Evolutionary conservation across 2,329 filamentous ascomycete genomes (phyloP).

Genomic region (Colletotrichum sp.): DNA sequence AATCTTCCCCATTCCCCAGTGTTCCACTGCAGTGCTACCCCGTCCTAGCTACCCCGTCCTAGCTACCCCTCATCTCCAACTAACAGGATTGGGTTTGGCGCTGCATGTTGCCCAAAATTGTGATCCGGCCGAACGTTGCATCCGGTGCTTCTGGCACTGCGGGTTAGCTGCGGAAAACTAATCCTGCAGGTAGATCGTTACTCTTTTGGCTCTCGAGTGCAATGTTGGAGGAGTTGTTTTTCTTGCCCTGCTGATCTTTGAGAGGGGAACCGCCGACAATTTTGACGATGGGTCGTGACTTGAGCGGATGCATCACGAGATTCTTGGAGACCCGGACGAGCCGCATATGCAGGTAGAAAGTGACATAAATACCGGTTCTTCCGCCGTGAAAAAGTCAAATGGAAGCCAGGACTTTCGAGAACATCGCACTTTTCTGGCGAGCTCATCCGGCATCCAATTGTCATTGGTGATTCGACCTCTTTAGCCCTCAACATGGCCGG

Average conservation of each 20-base stretch:
- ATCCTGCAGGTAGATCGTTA: background rate
- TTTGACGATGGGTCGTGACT: background rate
- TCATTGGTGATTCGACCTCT: background rate
- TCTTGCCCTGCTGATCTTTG: background rate
- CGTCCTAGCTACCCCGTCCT: background rate
- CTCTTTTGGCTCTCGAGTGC: background rate
- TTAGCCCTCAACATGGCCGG: background rate
- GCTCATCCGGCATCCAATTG: background rate
- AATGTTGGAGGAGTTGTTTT: background rate
- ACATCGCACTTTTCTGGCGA: background rate
- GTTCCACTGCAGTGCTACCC: background rate
- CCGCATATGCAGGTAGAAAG: background rate
- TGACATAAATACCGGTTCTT: background rate
- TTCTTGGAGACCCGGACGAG: background rate
- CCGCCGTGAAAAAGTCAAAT: background rate
- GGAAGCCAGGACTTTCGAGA: background rate
- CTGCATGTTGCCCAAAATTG: background rate
- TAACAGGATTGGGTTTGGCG: background rate
- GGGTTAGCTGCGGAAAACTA: slow-evolving; percentile 1
- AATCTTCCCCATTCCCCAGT: background rate
- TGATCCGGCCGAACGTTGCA: background rate
- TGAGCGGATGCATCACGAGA: background rate
- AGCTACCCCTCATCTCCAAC: background rate
- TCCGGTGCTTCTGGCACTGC: background rate
- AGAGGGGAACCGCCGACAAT: slow-evolving; percentile 10